Percentiles rank a stretch among this genome's conserved stretches.
phyloP scores from a whole-genome alignment of 2,329 filamentous ascomycete species.

The Penicillium sp. region DNA sequence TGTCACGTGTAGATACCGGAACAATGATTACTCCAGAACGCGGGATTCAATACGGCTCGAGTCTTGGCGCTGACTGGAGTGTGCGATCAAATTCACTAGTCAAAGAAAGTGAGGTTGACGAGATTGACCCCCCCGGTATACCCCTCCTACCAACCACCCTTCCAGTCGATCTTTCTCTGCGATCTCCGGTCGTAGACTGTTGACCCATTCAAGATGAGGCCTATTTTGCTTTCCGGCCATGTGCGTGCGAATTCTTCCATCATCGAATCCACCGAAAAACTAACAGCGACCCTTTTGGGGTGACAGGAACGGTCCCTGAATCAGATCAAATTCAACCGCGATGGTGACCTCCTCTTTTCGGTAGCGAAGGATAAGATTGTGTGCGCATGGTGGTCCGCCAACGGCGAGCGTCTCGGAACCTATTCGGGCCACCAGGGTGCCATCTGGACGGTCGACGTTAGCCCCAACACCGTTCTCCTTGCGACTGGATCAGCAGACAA shows the following conservation, averaged over 20 bases:
- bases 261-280: constrained; percentile 22
- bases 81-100: constrained; percentile 42
- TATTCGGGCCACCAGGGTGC: constrained; percentile 97
- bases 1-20: constrained; percentile 31
- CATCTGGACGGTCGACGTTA: constrained; percentile 97
- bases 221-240: constrained; percentile 92
- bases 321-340: constrained; percentile 90
- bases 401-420: constrained; percentile 93
- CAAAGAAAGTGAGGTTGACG: constrained; percentile 28
- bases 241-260: constrained; percentile 43
- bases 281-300: constrained; percentile 18
- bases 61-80: constrained; percentile 36
- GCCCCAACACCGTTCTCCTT: constrained; percentile 84
- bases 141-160: constrained; percentile 17
- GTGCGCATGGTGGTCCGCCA: constrained; percentile 95
- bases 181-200: constrained; percentile 20
- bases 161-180: constrained; percentile 20
- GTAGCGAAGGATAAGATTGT: constrained; percentile 94
- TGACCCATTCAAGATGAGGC: constrained; percentile 68
- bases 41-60: constrained; percentile 19
- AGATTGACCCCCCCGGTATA: constrained; percentile 30
- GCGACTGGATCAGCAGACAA: constrained; percentile 97
- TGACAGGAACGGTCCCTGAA: constrained; percentile 80
- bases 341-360: constrained; percentile 96
- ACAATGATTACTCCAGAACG: constrained; percentile 21